Evolutionary conservation across 768 basidiomycete species (phyloP).

Genomic region (Phylloporus sp.): DNA sequence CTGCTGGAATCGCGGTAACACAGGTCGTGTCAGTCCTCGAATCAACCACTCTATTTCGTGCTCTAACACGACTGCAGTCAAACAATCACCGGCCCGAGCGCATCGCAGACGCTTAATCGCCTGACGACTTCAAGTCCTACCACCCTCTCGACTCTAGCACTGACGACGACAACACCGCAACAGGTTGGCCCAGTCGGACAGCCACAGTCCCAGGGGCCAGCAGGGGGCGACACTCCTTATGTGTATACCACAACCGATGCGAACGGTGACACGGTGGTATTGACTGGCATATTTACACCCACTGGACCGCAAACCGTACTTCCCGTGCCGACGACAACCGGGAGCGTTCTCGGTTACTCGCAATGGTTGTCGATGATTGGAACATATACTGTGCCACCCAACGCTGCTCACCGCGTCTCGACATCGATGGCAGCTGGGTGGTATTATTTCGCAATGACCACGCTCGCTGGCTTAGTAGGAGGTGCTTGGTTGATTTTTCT

Average conservation of each 20-base stretch:
- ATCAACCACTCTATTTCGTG: not conserved
- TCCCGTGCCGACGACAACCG: slow-evolving; percentile 25
- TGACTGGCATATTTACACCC: slow-evolving; percentile 30
- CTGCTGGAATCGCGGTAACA: slow-evolving; percentile 39
- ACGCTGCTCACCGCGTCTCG: slow-evolving; percentile 22
- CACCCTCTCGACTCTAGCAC: slow-evolving; percentile 15
- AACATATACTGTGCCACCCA: slow-evolving; percentile 27
- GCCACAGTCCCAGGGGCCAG: slow-evolving; percentile 37
- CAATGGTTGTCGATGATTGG: slow-evolving; percentile 31
- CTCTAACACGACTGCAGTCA: slow-evolving; percentile 9
- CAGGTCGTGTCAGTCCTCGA: slow-evolving; percentile 37
- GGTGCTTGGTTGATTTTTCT: slow-evolving; percentile 32
- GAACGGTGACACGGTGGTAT: slow-evolving; percentile 20
- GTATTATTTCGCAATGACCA: slow-evolving; percentile 26
- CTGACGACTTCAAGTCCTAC: slow-evolving; percentile 15
- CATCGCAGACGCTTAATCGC: slow-evolving; percentile 9
- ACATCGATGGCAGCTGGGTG: slow-evolving; percentile 20
- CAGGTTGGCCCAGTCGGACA: slow-evolving; percentile 46
- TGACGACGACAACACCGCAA: slow-evolving; percentile 19
- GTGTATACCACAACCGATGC: slow-evolving; percentile 46
- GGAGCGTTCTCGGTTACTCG: slow-evolving; percentile 26
- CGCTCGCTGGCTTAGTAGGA: slow-evolving; percentile 23
- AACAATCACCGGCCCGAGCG: slow-evolving; percentile 12
- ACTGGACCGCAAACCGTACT: slow-evolving; percentile 28
- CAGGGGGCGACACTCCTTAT: slow-evolving; percentile 47